These are phyloP conservation scores for Maudiozyma pseudohumilis DNA, from an alignment of 805 yeast species.

Conservation along the genomic window DNA sequence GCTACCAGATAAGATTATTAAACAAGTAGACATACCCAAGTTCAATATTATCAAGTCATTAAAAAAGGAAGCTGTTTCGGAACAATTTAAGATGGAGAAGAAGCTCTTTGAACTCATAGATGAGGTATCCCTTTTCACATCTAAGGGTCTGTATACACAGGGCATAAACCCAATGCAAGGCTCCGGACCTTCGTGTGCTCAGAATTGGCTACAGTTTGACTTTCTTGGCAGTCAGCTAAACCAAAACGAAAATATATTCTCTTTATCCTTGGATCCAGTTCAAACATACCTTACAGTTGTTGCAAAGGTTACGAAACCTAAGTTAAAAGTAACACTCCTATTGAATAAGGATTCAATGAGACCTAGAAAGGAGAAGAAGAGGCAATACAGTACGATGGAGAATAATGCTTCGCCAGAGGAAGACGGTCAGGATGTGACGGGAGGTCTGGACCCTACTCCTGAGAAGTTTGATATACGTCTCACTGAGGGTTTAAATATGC, in stretches of 20 bases:
- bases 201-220: constrained; percentile 25
- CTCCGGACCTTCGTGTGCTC: constrained; percentile 22
- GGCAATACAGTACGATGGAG: not conserved
- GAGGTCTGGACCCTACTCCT: constrained; percentile 4
- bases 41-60: constrained; percentile 23
- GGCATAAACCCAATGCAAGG: constrained; percentile 24
- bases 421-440: not conserved
- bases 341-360: constrained; percentile 20
- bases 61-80: constrained; percentile 14
- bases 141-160: constrained; percentile 21
- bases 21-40: constrained; percentile 17
- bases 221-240: constrained; percentile 20
- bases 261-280: constrained; percentile 23
- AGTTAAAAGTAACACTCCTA: constrained; percentile 7
- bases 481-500: constrained; percentile 23
- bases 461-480: constrained; percentile 24
- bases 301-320: constrained; percentile 11
- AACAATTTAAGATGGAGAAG: constrained; percentile 16
- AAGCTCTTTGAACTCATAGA: constrained; percentile 18
- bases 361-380: constrained; percentile 5
- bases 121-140: constrained; percentile 19
- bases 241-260: constrained; percentile 22
- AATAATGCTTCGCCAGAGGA: constrained; percentile 3
- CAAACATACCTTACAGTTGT: constrained; percentile 23
- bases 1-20: constrained; percentile 8